phyloP scores from a whole-genome alignment of 345 rosid species.

The Euphorbia tirucalli region DNA sequence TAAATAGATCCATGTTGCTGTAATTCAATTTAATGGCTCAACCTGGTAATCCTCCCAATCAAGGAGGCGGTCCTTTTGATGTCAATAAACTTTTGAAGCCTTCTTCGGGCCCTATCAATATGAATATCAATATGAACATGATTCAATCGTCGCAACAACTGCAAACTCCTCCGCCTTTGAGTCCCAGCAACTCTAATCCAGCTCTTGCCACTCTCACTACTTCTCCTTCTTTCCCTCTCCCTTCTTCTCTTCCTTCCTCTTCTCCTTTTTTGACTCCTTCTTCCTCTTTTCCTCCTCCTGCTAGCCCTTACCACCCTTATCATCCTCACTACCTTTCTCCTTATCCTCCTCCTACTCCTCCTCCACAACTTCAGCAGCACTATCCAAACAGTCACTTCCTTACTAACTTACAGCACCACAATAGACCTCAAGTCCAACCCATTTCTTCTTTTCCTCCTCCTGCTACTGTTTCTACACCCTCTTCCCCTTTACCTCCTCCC shows the following conservation, averaged over 20 bases:
- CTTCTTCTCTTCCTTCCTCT: conserved; percentile 22
- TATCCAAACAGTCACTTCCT: conserved; percentile 29
- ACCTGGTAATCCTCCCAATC: conserved; percentile 33
- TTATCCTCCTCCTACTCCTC: conserved; percentile 27
- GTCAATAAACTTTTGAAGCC: conserved; percentile 39
- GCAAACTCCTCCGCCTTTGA: conserved; percentile 4
- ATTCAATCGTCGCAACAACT: conserved; percentile 22
- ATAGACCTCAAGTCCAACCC: conserved; percentile 16
- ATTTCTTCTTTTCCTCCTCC: conserved; percentile 22
- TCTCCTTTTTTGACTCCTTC: conserved; percentile 44
- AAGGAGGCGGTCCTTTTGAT: conserved; percentile 27
- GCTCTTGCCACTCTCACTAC: conserved; percentile 18
- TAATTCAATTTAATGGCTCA: conserved; percentile 30
- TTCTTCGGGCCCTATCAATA: conserved; percentile 21
- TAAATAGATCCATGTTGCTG: not conserved
- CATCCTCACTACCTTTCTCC: conserved; percentile 41
- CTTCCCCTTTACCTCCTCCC: conserved; percentile 7
- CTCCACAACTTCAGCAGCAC: conserved; percentile 35
- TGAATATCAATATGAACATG: conserved; percentile 11
- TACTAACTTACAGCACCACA: conserved; percentile 17
- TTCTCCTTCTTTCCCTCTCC: conserved; percentile 30
- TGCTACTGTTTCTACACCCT: conserved; percentile 12
- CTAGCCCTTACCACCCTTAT: conserved; percentile 40
- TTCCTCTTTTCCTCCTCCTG: conserved; percentile 59
- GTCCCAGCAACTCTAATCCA: not conserved